phyloP scores from a whole-genome alignment of 23 red algal species.

The Gracilariopsis chorda region DNA sequence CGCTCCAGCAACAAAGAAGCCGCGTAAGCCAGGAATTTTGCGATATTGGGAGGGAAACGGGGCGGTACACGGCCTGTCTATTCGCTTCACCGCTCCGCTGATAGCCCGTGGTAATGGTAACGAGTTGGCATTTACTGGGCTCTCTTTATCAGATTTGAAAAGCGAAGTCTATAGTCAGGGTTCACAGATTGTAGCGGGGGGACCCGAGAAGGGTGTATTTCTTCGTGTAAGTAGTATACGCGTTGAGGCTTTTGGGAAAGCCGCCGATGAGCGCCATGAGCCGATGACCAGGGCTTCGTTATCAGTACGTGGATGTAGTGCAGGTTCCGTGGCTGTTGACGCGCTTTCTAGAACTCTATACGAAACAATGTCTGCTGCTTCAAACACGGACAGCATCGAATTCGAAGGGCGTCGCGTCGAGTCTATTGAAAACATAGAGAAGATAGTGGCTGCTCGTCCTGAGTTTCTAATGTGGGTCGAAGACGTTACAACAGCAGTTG shows the following conservation, averaged over 20 bases:
- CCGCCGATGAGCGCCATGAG: conserved; percentile 48
- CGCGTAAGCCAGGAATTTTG: conserved; percentile 36
- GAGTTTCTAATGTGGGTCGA: conserved; percentile 63
- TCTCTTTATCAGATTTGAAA: conserved; percentile 13
- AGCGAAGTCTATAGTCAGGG: background rate
- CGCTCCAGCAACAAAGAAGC: conserved; percentile 34
- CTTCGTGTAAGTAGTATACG: conserved; percentile 11
- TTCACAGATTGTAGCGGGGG: background rate
- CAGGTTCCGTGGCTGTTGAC: conserved; percentile 42
- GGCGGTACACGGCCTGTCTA: conserved; percentile 13
- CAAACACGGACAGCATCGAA: background rate
- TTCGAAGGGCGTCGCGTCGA: background rate
- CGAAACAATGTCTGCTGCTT: background rate
- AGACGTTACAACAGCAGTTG: conserved; percentile 49
- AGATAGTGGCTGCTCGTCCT: conserved; percentile 54
- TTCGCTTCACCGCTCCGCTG: conserved; percentile 45
- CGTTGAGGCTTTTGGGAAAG: conserved; percentile 47
- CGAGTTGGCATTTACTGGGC: background rate
- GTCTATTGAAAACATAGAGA: conserved; percentile 48
- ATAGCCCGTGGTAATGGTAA: background rate
- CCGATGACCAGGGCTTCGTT: conserved; percentile 28
- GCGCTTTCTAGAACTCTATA: conserved; percentile 44
- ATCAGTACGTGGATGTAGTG: conserved; percentile 4
- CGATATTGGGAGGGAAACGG: conserved; percentile 62
- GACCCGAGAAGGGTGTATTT: conserved; percentile 47